phyloP scores from a whole-genome alignment of 768 basidiomycete species.

The Podaxis rugospora region DNA sequence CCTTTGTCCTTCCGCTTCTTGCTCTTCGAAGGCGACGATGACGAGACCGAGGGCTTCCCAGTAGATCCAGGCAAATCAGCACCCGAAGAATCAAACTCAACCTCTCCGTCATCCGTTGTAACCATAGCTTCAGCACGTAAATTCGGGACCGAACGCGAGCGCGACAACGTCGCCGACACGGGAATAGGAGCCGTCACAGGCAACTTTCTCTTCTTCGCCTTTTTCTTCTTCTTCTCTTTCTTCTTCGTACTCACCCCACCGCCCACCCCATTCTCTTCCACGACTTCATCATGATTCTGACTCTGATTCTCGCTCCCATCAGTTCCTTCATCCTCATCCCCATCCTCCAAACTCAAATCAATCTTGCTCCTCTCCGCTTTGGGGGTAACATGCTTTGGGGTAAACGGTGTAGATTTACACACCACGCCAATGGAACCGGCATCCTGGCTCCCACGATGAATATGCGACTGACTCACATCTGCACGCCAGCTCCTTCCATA shows the following conservation, averaged over 20 bases:
- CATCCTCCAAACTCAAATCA: slow-evolving; percentile 5
- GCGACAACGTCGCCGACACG: slow-evolving; percentile 5
- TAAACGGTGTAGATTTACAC: slow-evolving; percentile 3
- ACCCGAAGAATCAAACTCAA: neutral
- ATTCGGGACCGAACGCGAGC: slow-evolving; percentile 15
- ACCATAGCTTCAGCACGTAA: neutral
- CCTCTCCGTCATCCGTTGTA: neutral
- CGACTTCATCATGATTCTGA: neutral
- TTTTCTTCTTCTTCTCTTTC: slow-evolving; percentile 13
- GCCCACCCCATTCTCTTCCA: slow-evolving; percentile 9
- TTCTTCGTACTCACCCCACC: slow-evolving; percentile 7
- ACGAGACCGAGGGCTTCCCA: neutral
- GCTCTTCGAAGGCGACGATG: neutral
- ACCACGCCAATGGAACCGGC: neutral
- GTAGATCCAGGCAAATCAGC: neutral
- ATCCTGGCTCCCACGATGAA: slow-evolving; percentile 16
- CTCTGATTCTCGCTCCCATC: neutral
- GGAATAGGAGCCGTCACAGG: slow-evolving; percentile 2
- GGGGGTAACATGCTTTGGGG: neutral
- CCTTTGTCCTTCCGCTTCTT: neutral
- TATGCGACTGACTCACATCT: slow-evolving; percentile 16
- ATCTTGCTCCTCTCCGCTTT: slow-evolving; percentile 10
- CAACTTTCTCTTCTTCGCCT: slow-evolving; percentile 9
- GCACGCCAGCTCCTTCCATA: slow-evolving; percentile 17
- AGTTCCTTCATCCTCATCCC: slow-evolving; percentile 7